phyloP scores from a whole-genome alignment of 352 stramenopile genomes.

The Peronospora belbahrii region DNA sequence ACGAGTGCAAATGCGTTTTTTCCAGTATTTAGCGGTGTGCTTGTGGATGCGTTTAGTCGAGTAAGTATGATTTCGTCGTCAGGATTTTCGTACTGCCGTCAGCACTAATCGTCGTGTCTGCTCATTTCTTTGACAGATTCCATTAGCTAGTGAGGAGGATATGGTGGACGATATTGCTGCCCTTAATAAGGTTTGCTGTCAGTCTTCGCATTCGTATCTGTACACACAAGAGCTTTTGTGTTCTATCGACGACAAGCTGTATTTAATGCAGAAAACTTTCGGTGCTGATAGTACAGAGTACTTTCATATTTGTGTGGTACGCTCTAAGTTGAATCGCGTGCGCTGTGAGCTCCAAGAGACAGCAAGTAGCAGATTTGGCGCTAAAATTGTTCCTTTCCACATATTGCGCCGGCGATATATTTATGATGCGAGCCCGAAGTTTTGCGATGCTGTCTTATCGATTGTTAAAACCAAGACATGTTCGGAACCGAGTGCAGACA shows the following conservation, averaged over 20 bases:
- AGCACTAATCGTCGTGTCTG: not conserved
- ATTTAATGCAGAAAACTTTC: conserved; percentile 37
- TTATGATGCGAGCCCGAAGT: conserved; percentile 42
- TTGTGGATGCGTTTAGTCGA: conserved; percentile 67
- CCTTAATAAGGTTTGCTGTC: conserved; percentile 78
- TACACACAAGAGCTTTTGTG: conserved; percentile 74
- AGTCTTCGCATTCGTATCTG: conserved; percentile 79
- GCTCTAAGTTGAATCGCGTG: conserved; percentile 66
- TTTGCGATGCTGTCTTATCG: conserved; percentile 66
- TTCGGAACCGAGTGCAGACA: conserved; percentile 46
- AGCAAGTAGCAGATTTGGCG: conserved; percentile 52
- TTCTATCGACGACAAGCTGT: conserved; percentile 65
- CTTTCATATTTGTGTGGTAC: conserved; percentile 42
- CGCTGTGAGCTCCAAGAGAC: conserved; percentile 70
- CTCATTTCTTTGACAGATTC: conserved; percentile 40
- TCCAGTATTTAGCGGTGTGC: conserved; percentile 74
- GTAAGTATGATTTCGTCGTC: conserved; percentile 21
- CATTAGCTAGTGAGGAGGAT: conserved; percentile 75
- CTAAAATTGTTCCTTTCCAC: conserved; percentile 65
- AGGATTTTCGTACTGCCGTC: not conserved
- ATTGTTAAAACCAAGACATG: conserved; percentile 75
- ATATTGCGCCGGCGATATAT: conserved; percentile 61
- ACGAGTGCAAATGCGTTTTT: conserved; percentile 82
- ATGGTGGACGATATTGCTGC: conserved; percentile 57
- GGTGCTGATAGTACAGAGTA: conserved; percentile 22